A percentile compares a stretch with the other conserved stretches of the same genome.
Evolutionary conservation across 169 alveolate species (phyloP).

Genomic region (Plasmodium gallinaceum): DNA sequence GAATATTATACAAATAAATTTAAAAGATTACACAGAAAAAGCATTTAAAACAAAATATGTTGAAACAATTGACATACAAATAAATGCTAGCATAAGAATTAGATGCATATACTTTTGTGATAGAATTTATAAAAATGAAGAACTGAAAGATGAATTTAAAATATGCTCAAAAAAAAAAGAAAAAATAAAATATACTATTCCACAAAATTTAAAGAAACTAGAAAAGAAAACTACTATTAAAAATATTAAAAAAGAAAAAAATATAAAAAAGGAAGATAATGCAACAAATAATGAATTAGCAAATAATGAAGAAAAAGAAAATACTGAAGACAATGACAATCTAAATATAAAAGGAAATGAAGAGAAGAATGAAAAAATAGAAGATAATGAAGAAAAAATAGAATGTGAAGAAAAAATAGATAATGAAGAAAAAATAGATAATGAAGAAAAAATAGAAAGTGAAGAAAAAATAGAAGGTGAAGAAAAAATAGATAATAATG

Average conservation of each 20-base stretch:
- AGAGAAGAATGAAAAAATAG: no score
- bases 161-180: slow-evolving; percentile 49
- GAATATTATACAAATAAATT: slow-evolving; percentile 97
- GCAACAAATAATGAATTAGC: background rate
- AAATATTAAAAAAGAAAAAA: slow-evolving; percentile 16
- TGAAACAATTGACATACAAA: slow-evolving; percentile 95
- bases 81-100: slow-evolving; percentile 97
- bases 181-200: slow-evolving; percentile 37
- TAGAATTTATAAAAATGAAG: slow-evolving; percentile 92
- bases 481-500: background rate
- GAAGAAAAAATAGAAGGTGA: background rate
- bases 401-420: background rate
- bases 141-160: slow-evolving; percentile 80
- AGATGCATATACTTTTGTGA: slow-evolving; percentile 97
- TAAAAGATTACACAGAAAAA: slow-evolving; percentile 96
- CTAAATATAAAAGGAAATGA: background rate
- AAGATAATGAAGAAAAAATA: background rate
- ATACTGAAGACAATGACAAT: no score
- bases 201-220: slow-evolving; percentile 33
- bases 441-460: background rate
- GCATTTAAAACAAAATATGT: slow-evolving; percentile 98
- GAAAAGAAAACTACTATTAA: slow-evolving; percentile 35
- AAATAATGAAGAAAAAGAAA: background rate
- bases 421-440: background rate
- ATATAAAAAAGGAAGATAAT: slow-evolving; percentile 6